Percentiles rank a stretch among this genome's conserved stretches.
These are phyloP conservation scores for Termitomyces sp. DNA, from an alignment of 768 basidiomycete genomes.

Conservation along the genomic window DNA sequence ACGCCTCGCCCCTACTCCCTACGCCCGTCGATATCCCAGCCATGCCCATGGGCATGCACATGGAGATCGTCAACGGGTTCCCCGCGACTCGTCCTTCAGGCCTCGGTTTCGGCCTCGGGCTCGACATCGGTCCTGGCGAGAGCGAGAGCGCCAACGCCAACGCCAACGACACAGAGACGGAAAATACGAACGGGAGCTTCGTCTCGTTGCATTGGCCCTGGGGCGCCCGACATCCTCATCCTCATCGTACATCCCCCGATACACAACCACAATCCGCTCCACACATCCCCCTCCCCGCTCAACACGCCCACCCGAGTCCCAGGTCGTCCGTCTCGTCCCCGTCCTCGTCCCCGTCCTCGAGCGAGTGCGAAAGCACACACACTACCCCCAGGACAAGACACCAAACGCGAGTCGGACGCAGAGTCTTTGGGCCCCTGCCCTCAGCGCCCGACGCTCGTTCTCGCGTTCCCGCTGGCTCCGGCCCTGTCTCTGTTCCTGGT, in stretches of 20 bases:
- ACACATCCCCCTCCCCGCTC: background rate
- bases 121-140: too few relatives aligned
- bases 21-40: conserved; percentile 12
- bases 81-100: background rate
- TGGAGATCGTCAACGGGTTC: conserved; percentile 1
- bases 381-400: too few relatives aligned
- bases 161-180: too few relatives aligned
- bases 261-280: background rate
- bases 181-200: background rate
- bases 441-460: too few relatives aligned
- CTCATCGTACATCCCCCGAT: too few relatives aligned
- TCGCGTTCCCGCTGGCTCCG: too few relatives aligned
- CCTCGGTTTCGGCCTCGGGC: too few relatives aligned
- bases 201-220: conserved; percentile 15
- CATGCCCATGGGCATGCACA: background rate
- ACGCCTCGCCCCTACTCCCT: background rate
- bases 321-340: background rate
- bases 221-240: background rate
- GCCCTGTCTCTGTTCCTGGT: too few relatives aligned
- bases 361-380: background rate
- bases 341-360: background rate
- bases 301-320: background rate
- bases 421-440: background rate
- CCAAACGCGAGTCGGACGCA: background rate
- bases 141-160: too few relatives aligned